Evolutionary conservation across 2,329 filamentous ascomycete genomes (phyloP).

Genomic region (Curvularia hawaiiensis): DNA sequence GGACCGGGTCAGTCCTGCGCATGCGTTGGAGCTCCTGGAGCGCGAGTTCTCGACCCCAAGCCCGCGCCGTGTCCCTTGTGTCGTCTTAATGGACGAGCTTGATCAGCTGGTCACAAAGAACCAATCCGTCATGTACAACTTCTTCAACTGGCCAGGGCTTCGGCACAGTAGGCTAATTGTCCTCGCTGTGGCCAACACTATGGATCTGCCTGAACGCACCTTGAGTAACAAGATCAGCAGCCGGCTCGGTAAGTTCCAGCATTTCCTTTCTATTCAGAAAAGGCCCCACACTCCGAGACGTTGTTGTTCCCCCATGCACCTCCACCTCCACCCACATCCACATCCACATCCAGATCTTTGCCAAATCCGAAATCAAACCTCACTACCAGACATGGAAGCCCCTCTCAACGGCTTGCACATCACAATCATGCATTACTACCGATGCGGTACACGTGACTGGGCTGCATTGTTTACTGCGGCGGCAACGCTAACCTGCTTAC

Average conservation of each 20-base stretch:
- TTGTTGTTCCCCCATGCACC: not conserved
- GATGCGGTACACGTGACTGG: constrained; percentile 22
- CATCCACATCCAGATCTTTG: not conserved
- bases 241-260: constrained; percentile 55
- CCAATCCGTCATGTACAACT: constrained; percentile 99
- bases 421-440: constrained; percentile 23
- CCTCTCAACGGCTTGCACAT: constrained; percentile 20
- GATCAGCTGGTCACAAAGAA: constrained; percentile 98
- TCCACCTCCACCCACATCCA: not conserved
- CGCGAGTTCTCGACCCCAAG: constrained; percentile 91
- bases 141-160: constrained; percentile 98
- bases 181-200: constrained; percentile 96
- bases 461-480: constrained; percentile 23
- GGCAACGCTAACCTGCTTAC: constrained; percentile 38
- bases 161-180: constrained; percentile 93
- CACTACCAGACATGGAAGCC: constrained; percentile 22
- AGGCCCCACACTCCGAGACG: constrained; percentile 21
- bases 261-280: constrained; percentile 23
- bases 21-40: constrained; percentile 89
- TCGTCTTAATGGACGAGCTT: constrained; percentile 97
- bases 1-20: constrained; percentile 87
- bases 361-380: constrained; percentile 24
- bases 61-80: constrained; percentile 88
- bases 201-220: constrained; percentile 96
- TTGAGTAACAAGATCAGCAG: constrained; percentile 98